These are phyloP conservation scores for Wallacemonas sp. DNA, from an alignment of 208 protist species.

Conservation along the genomic window DNA sequence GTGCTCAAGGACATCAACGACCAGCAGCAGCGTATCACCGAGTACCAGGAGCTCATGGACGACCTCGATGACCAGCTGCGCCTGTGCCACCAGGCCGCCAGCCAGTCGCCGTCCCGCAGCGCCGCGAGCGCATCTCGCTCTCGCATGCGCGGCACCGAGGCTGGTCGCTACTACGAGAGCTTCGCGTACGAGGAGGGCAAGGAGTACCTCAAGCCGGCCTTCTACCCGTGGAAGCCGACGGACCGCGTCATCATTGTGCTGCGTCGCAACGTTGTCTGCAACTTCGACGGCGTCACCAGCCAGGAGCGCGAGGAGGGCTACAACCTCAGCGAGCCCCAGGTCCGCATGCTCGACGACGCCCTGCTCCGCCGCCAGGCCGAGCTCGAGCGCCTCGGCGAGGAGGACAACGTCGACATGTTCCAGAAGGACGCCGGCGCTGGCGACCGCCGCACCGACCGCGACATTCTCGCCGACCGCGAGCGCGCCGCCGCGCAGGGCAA, in stretches of 20 bases:
- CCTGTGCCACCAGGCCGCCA: slow-evolving; percentile 47
- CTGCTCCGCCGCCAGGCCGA: slow-evolving; percentile 40
- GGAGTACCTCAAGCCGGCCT: slow-evolving; percentile 76
- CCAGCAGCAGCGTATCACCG: slow-evolving; percentile 66
- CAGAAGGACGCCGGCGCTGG: slow-evolving; percentile 28
- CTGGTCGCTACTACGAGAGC: slow-evolving; percentile 61
- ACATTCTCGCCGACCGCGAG: slow-evolving; percentile 38
- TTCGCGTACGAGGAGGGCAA: slow-evolving; percentile 73
- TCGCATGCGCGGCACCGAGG: slow-evolving; percentile 18
- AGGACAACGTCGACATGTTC: slow-evolving; percentile 53
- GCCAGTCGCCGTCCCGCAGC: slow-evolving; percentile 19
- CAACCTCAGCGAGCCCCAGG: slow-evolving; percentile 58
- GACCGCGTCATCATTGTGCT: slow-evolving; percentile 72
- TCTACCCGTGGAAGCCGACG: slow-evolving; percentile 75
- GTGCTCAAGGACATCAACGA: slow-evolving; percentile 76
- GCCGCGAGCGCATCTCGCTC: slow-evolving; percentile 19
- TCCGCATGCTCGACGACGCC: slow-evolving; percentile 58
- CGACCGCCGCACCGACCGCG: slow-evolving; percentile 29
- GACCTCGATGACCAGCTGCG: slow-evolving; percentile 75
- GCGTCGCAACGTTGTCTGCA: slow-evolving; percentile 65
- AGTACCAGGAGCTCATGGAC: slow-evolving; percentile 81
- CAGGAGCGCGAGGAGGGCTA: slow-evolving; percentile 49
- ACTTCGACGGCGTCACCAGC: slow-evolving; percentile 49
- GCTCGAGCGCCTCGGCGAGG: slow-evolving; percentile 29
- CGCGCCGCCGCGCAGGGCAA: slow-evolving; percentile 30